A percentile compares a stretch with the other conserved stretches of the same genome.
Conservation (phyloP, 2,329 filamentous ascomycete genomes). For the Penicillium frequentans region DNA sequence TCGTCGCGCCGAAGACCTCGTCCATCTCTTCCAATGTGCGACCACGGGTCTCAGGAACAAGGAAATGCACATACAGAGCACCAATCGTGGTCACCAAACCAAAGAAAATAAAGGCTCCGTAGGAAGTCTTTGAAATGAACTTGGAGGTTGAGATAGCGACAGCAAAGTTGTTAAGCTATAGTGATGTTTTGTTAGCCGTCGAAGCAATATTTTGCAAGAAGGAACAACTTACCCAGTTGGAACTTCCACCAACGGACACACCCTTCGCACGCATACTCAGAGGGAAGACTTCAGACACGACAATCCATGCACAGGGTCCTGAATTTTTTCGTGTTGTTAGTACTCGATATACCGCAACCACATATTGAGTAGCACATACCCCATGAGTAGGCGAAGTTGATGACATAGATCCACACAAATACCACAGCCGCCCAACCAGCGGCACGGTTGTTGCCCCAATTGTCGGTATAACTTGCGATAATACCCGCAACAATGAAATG, state of each 20-base stretch:
- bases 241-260: slow-evolving; percentile 41
- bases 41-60: slow-evolving; percentile 54
- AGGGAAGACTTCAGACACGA: slow-evolving; percentile 73
- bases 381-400: slow-evolving; percentile 72
- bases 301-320: slow-evolving; percentile 59
- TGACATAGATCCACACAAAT: slow-evolving; percentile 64
- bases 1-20: slow-evolving; percentile 1
- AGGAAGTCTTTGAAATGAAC: slow-evolving; percentile 33
- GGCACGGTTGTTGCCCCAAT: slow-evolving; percentile 56
- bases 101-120: slow-evolving; percentile 72
- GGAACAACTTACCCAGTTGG: slow-evolving; percentile 48
- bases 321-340: neutral
- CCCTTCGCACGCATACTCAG: slow-evolving; percentile 69
- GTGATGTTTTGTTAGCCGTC: neutral
- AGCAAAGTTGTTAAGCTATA: neutral
- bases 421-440: slow-evolving; percentile 67
- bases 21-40: slow-evolving; percentile 38
- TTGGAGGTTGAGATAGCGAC: neutral
- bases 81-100: slow-evolving; percentile 64
- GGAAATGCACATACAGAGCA: slow-evolving; percentile 54
- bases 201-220: neutral
- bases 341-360: neutral
- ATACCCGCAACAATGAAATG: slow-evolving; percentile 70
- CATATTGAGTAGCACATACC: slow-evolving; percentile 39
- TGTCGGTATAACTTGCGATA: slow-evolving; percentile 60